These are phyloP conservation scores for Picochlorum sp. DNA, from an alignment of 139 green algal species.

Conservation along the genomic window DNA sequence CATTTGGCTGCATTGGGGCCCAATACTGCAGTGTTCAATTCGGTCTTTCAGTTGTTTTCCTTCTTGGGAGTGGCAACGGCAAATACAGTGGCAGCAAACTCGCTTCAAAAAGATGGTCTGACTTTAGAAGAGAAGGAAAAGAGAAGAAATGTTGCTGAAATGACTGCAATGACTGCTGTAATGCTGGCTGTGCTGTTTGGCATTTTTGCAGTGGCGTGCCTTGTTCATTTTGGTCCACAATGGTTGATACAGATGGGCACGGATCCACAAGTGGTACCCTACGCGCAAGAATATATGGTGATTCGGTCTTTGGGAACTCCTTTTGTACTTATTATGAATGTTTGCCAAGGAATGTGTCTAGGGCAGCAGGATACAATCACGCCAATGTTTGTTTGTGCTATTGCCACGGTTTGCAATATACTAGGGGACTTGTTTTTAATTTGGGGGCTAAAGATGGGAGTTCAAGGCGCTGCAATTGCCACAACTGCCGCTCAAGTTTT, in stretches of 20 bases:
- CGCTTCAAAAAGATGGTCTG: not conserved
- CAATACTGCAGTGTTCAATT: constrained; percentile 62
- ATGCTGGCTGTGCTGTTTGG: constrained; percentile 21
- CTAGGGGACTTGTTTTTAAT: constrained; percentile 36
- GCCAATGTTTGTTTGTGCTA: constrained; percentile 36
- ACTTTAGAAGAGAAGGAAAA: not conserved
- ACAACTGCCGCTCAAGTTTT: constrained; percentile 34
- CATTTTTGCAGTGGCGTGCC: not conserved
- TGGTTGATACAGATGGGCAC: constrained; percentile 36
- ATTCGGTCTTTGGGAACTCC: constrained; percentile 45
- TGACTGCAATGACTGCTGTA: constrained; percentile 23
- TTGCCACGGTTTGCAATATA: constrained; percentile 34
- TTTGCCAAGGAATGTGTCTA: constrained; percentile 47
- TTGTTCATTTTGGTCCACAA: constrained; percentile 15
- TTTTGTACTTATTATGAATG: constrained; percentile 42
- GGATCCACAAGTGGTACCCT: constrained; percentile 17
- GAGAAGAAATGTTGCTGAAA: not conserved
- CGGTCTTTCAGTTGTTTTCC: constrained; percentile 51
- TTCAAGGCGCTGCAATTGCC: constrained; percentile 24
- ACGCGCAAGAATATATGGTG: constrained; percentile 14
- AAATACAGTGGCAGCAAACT: constrained; percentile 40
- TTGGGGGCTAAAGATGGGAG: constrained; percentile 14
- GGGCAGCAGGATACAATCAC: constrained; percentile 50
- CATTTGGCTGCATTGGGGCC: constrained; percentile 57
- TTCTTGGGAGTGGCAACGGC: constrained; percentile 52